Conservation (phyloP, 1,284 basidiomycete genomes). For the Puccinia triticina region DNA sequence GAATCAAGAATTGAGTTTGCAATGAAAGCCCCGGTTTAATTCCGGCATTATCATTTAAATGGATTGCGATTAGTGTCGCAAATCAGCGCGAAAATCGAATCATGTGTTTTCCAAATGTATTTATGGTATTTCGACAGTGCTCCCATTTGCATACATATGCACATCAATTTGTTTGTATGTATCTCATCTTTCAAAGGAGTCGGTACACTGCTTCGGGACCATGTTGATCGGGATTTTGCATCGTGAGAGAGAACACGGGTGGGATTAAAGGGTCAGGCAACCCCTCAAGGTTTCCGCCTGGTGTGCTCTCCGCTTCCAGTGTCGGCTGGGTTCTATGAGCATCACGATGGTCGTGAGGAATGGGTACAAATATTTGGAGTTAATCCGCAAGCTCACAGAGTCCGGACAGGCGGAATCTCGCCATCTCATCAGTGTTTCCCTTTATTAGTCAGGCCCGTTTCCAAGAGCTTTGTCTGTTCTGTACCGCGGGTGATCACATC, state of each 20-base stretch:
- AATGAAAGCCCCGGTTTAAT: constrained; percentile 32
- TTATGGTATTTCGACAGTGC: background rate
- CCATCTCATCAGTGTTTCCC: background rate
- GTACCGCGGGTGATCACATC: background rate
- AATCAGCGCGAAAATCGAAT: too few relatives aligned
- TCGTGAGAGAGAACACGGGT: constrained; percentile 31
- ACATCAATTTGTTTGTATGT: background rate
- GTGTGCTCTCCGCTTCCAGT: constrained; percentile 1
- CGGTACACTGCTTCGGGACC: constrained; percentile 31
- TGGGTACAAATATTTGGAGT: constrained; percentile 35
- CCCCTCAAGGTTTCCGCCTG: constrained; percentile 4
- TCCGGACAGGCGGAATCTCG: constrained; percentile 4
- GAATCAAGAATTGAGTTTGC: constrained; percentile 7
- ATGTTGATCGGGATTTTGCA: constrained; percentile 35
- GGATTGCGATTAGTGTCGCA: background rate
- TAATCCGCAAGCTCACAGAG: constrained; percentile 12
- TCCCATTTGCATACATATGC: constrained; percentile 3
- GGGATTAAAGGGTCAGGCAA: constrained; percentile 7
- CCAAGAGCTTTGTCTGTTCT: constrained; percentile 20
- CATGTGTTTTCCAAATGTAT: background rate
- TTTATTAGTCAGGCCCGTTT: constrained; percentile 26
- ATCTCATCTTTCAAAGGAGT: constrained; percentile 35
- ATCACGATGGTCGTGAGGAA: constrained; percentile 41
- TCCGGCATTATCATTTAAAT: constrained; percentile 4
- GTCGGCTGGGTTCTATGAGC: constrained; percentile 12